phyloP scores from a whole-genome alignment of 306 rosid species.

The Abrus precatorius region DNA sequence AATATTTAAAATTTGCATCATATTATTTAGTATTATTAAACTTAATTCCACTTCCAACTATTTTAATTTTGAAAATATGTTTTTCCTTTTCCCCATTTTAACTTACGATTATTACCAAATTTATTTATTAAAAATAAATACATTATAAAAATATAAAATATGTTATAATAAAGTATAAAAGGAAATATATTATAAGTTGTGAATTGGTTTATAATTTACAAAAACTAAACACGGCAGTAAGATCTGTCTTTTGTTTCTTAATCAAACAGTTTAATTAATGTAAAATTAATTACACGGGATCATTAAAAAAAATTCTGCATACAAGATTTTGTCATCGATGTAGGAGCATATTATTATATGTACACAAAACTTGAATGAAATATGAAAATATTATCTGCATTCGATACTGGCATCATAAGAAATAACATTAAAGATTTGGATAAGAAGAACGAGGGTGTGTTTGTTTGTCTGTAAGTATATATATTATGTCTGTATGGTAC shows the following conservation, averaged over 20 bases:
- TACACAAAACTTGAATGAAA: not conserved
- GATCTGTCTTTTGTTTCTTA: not conserved
- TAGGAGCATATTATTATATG: not conserved
- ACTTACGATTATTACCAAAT: no score
- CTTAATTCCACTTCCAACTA: no score
- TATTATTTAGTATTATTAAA: no score
- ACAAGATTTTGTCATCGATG: not conserved
- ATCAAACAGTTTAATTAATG: no score
- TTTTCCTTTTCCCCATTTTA: no score
- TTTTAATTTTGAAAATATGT: no score
- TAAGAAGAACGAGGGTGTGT: not conserved
- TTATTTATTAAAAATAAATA: no score
- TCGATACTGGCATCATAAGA: not conserved
- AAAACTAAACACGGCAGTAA: not conserved
- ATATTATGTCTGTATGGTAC: constrained; percentile 28
- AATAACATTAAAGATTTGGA: not conserved
- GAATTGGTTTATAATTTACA: not conserved
- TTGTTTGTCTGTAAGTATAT: constrained; percentile 32
- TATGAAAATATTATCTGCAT: constrained; percentile 7
- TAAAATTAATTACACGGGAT: not conserved
- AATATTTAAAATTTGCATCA: no score
- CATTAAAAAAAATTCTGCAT: not conserved
- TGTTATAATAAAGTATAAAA: no score
- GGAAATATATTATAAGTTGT: no score
- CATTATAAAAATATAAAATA: no score